These are phyloP conservation scores for Phalaenopsis equestris DNA, from an alignment of 106 monocot species.

Conservation along the genomic window DNA sequence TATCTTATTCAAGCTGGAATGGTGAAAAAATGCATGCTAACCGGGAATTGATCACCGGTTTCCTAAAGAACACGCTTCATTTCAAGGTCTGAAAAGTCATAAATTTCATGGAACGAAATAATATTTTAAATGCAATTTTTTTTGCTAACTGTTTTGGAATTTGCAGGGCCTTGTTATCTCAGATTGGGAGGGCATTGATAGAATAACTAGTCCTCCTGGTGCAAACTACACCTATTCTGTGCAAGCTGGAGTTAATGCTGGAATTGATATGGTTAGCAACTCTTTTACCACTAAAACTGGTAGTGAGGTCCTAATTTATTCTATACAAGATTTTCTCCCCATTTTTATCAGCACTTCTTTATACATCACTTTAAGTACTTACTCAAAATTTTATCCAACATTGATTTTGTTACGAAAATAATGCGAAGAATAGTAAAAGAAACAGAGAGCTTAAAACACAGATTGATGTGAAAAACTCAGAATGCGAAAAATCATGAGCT, in stretches of 20 bases:
- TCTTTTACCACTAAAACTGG: constrained; percentile 1
- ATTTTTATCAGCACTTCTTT: too few species aligned
- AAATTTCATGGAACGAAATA: not conserved
- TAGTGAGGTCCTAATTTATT: not conserved
- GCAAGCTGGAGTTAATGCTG: constrained; percentile 51
- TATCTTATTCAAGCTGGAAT: constrained; percentile 74
- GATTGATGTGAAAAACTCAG: too few species aligned
- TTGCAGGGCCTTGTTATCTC: constrained; percentile 81
- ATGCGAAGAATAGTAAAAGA: too few species aligned
- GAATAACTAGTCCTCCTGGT: constrained; percentile 55
- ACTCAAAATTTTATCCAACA: not conserved
- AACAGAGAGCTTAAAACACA: too few species aligned
- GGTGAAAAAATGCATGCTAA: constrained; percentile 76
- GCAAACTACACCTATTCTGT: constrained; percentile 80
- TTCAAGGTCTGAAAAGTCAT: constrained; percentile 30
- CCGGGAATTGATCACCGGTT: constrained; percentile 35
- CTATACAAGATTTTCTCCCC: not conserved
- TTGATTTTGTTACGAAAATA: too few species aligned
- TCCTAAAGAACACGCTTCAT: constrained; percentile 52
- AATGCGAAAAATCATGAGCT: too few species aligned
- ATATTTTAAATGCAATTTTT: not conserved
- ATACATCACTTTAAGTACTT: too few species aligned
- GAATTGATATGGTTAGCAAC: constrained; percentile 71
- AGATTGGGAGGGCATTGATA: constrained; percentile 84
- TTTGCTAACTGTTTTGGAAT: not conserved